Base-by-base conservation (phyloP, 345 rosid species). In the Lepidium didymum region DNA sequence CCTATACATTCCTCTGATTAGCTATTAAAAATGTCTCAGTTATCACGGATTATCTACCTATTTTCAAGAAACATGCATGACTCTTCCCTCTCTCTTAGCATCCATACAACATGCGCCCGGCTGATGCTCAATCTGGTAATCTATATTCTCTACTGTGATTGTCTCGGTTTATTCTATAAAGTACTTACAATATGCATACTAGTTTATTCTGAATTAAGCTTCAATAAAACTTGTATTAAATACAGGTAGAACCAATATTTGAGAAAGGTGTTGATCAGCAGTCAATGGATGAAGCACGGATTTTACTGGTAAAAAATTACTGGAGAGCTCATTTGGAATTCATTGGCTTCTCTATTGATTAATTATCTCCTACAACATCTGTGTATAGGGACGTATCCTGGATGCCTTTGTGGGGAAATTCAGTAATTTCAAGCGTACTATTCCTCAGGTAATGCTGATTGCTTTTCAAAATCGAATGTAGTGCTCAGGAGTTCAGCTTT, bases 351-450 rank as follows among this genome's bases (percentile, higher is more conserved):
- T 58, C 12, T 55, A 15, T 34, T 31, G 37, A 67, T 52, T 61
- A 52, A 55, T 33, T n/a, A 45, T 47, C 68, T 15, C 78, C 46
- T 64, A 49, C 27, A 69, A 41, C 53, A 27, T 51, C 67, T 81
- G 69, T 47, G 38, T 73, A 40, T 69, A 94, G 99, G 97, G 99
- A 43, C 93, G 89, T 44, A 91, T 95, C 67, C 76, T 95, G 84
- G 99, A 95, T 85, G 96, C 97, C 61, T 95, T 95, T 85, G 96
- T 95, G 76, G 99, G 99, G 19, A 95, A 91, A 66, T 95, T 95
- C 80, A 89, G 96, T 73, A 84, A 96, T 75, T 91, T 95, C 81
- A 95, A 95, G 89, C 95, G 87, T 19, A 95, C 96, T 11, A 86
- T 95, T 79, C 99, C 99, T 7, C 99, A 91, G 97, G 99, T 95